A percentile compares a stretch with the other conserved stretches of the same genome.
Conservation (phyloP, 192 early-diverging fungal species). For the Backusella tuberculispora region DNA sequence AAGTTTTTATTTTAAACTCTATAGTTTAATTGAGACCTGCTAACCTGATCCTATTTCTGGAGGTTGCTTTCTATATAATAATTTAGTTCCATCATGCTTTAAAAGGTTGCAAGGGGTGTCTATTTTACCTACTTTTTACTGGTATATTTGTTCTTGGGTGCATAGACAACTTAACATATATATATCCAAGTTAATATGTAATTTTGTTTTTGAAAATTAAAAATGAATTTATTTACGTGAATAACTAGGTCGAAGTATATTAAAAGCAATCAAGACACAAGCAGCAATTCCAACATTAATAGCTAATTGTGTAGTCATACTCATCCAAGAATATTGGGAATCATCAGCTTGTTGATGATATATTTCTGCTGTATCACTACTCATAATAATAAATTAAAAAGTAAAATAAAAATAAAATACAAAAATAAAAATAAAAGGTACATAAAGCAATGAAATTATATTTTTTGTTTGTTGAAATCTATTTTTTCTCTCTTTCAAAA, state of each 20-base stretch:
- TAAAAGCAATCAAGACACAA: slow-evolving; percentile 58
- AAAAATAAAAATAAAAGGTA: not conserved
- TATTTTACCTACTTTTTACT: slow-evolving; percentile 36
- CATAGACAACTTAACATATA: slow-evolving; percentile 47
- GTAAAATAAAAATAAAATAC: not conserved
- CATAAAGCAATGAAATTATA: not conserved
- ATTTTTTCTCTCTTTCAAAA: not conserved
- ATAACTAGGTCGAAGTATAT: slow-evolving; percentile 63
- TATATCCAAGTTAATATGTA: not conserved
- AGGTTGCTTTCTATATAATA: slow-evolving; percentile 53
- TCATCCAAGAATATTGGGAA: slow-evolving; percentile 35
- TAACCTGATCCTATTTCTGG: slow-evolving; percentile 60
- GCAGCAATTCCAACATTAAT: slow-evolving; percentile 60
- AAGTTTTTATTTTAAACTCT: not conserved
- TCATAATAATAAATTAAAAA: slow-evolving; percentile 14
- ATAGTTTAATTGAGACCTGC: not conserved
- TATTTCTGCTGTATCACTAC: not conserved
- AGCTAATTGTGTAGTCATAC: slow-evolving; percentile 62
- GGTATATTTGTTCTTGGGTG: slow-evolving; percentile 47
- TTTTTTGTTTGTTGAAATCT: not conserved
- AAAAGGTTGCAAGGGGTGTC: not conserved
- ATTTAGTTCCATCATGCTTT: not conserved
- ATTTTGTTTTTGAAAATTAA: slow-evolving; percentile 14
- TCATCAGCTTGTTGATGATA: not conserved
- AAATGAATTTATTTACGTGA: slow-evolving; percentile 51